These are phyloP conservation scores for Saitozyma sp. DNA, from an alignment of 768 basidiomycete genomes.

Conservation along the genomic window DNA sequence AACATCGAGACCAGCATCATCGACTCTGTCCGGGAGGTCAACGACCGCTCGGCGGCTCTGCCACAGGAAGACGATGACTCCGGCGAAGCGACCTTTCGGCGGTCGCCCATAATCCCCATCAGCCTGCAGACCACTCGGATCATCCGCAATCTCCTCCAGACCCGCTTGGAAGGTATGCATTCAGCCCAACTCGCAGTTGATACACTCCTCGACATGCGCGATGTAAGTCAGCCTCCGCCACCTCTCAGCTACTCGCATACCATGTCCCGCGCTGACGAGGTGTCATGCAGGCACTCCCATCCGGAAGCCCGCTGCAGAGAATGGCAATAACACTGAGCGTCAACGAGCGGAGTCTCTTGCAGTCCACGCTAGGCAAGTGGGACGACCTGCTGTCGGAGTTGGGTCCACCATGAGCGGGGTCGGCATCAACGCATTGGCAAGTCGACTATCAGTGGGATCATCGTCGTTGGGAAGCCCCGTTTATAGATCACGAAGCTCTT, in stretches of 20 bases:
- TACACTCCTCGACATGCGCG: conserved; percentile 6
- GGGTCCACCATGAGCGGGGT: too few relatives aligned
- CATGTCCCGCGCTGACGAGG: neutral
- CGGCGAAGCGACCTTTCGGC: neutral
- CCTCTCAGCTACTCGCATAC: too few relatives aligned
- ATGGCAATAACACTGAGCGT: conserved; percentile 19
- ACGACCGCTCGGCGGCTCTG: too few relatives aligned
- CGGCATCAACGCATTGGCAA: too few relatives aligned
- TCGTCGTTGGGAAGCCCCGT: too few relatives aligned
- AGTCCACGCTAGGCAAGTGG: conserved; percentile 9
- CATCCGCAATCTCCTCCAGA: neutral
- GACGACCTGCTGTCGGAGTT: neutral
- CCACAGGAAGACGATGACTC: too few relatives aligned
- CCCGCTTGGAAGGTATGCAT: neutral
- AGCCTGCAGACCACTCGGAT: neutral
- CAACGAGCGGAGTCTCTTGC: conserved; percentile 16
- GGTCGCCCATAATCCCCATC: too few relatives aligned
- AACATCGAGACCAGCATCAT: too few relatives aligned
- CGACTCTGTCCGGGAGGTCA: too few relatives aligned
- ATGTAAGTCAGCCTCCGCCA: conserved; percentile 3
- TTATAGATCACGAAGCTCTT: too few relatives aligned
- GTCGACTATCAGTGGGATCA: too few relatives aligned
- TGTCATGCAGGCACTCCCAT: conserved; percentile 2
- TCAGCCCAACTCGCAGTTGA: neutral
- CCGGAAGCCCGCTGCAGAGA: conserved; percentile 3